Conservation (phyloP, 139 green algal genomes). For the Picochlorum sp. region DNA sequence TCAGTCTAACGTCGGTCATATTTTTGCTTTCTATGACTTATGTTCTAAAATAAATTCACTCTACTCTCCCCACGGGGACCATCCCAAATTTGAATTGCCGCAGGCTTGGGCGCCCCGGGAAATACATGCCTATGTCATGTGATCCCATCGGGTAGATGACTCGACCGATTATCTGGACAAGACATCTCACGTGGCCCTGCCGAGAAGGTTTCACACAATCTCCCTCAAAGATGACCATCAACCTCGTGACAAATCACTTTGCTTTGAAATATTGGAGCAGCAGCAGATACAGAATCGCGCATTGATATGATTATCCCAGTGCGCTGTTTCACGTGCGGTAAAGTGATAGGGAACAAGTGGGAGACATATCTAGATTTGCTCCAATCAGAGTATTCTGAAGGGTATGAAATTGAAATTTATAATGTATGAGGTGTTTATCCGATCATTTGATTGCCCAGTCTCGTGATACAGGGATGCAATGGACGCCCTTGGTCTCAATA, state of each 20-base stretch:
- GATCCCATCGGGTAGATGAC: no score
- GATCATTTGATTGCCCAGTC: background rate
- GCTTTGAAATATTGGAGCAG: background rate
- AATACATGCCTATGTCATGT: no score
- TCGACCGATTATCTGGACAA: no score
- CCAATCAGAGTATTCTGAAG: constrained; percentile 67
- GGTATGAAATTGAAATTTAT: constrained; percentile 32
- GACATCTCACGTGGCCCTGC: no score
- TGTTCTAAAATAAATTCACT: no score
- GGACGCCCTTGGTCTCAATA: constrained; percentile 81
- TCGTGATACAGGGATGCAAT: constrained; percentile 81
- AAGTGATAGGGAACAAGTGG: constrained; percentile 99
- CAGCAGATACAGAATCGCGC: background rate
- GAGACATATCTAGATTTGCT: constrained; percentile 97
- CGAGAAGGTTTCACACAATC: no score
- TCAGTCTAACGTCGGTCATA: constrained; percentile 18
- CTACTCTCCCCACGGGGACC: no score
- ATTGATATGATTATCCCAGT: constrained; percentile 94
- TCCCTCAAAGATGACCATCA: background rate
- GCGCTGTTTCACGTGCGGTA: constrained; percentile 97
- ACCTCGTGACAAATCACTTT: background rate
- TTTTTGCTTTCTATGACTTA: background rate
- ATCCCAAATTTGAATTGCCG: no score
- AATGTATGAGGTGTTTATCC: background rate
- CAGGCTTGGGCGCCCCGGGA: no score